Evolutionary conservation across 768 basidiomycete genomes (phyloP).

Genomic region (Agrocybe chaxingu): DNA sequence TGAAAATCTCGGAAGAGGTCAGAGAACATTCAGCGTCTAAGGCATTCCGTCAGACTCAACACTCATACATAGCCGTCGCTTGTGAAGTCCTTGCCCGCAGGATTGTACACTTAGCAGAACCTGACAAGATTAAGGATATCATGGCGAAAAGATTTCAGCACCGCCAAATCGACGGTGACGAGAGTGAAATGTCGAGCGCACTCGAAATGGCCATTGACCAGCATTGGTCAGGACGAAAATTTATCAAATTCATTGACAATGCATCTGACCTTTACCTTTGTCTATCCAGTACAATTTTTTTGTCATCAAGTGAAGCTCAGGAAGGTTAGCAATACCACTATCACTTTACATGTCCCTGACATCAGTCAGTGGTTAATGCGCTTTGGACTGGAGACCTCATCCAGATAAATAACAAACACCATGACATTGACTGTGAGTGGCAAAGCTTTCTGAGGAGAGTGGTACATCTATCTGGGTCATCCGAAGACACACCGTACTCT

Average conservation of each 20-base stretch:
- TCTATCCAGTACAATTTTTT: slow-evolving; percentile 63
- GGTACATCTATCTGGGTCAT: neutral
- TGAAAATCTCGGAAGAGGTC: slow-evolving; percentile 81
- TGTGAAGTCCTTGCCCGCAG: slow-evolving; percentile 83
- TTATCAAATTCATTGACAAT: too few relatives aligned
- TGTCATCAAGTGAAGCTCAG: slow-evolving; percentile 85
- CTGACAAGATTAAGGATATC: slow-evolving; percentile 61
- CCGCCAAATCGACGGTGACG: slow-evolving; percentile 69
- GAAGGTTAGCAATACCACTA: slow-evolving; percentile 45
- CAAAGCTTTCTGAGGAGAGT: neutral
- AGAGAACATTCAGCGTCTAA: slow-evolving; percentile 8
- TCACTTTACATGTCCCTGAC: neutral
- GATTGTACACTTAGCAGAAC: slow-evolving; percentile 67
- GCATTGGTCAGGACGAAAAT: slow-evolving; percentile 55
- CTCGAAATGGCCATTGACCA: slow-evolving; percentile 92
- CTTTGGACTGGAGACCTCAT: slow-evolving; percentile 84
- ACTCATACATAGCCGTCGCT: slow-evolving; percentile 53
- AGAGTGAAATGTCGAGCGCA: slow-evolving; percentile 70
- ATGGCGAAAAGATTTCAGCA: slow-evolving; percentile 80
- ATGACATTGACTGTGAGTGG: slow-evolving; percentile 74
- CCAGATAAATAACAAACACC: slow-evolving; percentile 69
- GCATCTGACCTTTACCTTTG: too few relatives aligned
- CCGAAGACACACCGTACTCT: slow-evolving; percentile 64
- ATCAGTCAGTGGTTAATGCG: slow-evolving; percentile 63
- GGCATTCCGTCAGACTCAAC: slow-evolving; percentile 2